These are phyloP conservation scores for Ogataea ganodermae DNA, from an alignment of 805 yeast genomes.

Conservation along the genomic window DNA sequence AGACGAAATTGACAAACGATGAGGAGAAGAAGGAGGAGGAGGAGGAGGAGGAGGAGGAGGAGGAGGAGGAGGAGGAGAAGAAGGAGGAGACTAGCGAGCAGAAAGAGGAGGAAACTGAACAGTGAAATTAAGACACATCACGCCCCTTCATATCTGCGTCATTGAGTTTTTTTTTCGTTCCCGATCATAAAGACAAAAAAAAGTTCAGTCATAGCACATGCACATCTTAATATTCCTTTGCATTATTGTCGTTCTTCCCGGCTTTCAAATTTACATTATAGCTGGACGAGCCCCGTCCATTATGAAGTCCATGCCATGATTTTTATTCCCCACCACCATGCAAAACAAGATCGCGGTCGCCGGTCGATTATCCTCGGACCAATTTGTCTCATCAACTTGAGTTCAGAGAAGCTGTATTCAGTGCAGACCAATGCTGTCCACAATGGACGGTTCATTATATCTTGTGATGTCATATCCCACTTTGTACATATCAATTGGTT, in stretches of 20 bases:
- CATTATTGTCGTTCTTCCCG: conserved; percentile 3
- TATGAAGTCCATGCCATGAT: conserved; percentile 7
- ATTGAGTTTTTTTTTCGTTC: neutral
- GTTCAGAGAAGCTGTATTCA: neutral
- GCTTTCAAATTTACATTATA: neutral
- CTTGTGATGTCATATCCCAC: neutral
- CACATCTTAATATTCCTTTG: conserved; percentile 6
- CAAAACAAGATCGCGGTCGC: neutral
- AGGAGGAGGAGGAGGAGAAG: neutral
- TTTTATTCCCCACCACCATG: neutral
- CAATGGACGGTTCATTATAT: neutral
- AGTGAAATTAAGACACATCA: neutral
- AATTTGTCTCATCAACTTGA: conserved; percentile 1
- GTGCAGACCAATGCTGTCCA: neutral
- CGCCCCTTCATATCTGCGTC: no score
- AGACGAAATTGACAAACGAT: conserved; percentile 2
- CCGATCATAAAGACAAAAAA: neutral
- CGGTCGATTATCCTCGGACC: conserved; percentile 1
- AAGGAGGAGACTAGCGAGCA: neutral
- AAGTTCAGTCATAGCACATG: conserved; percentile 1
- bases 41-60: neutral
- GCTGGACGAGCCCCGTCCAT: conserved; percentile 4
- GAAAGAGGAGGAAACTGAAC: conserved; percentile 4
- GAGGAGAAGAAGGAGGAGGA: neutral
- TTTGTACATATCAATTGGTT: conserved; percentile 6